These are phyloP conservation scores for Spergularia bocconei DNA, from an alignment of 148 eudicot species.

Conservation along the genomic window DNA sequence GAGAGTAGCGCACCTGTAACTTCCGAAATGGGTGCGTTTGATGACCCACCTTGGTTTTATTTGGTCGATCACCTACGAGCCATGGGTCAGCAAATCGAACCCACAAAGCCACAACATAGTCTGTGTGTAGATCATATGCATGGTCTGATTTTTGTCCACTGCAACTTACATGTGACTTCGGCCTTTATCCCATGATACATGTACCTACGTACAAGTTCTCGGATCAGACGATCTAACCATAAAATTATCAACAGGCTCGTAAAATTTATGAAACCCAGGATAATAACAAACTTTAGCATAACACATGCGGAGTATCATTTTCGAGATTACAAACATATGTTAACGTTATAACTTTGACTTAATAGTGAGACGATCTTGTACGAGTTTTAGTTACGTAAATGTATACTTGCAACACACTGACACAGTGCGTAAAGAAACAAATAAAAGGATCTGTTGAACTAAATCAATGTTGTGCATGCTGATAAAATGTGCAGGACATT, in stretches of 20 bases:
- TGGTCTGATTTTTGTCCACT: conserved; percentile 10
- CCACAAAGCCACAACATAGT: background rate
- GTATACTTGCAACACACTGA: too few species aligned
- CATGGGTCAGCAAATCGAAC: background rate
- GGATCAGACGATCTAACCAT: background rate
- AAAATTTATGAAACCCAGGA: too few species aligned
- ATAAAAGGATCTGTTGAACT: background rate
- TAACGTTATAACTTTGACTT: too few species aligned
- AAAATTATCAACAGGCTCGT: too few species aligned
- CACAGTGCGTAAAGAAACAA: background rate
- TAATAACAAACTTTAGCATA: too few species aligned
- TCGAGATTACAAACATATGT: too few species aligned
- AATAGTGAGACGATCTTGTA: too few species aligned
- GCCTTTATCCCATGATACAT: background rate
- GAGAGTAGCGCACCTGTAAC: background rate
- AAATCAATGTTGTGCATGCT: background rate
- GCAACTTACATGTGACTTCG: conserved; percentile 8
- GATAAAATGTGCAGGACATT: conserved; percentile 66
- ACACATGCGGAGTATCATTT: too few species aligned
- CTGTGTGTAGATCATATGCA: background rate
- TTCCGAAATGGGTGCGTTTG: background rate
- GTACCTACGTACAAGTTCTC: background rate
- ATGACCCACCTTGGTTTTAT: conserved; percentile 7
- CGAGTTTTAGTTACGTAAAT: too few species aligned
- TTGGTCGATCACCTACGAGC: background rate